phyloP scores from a whole-genome alignment of 2,329 filamentous ascomycete species.

The Phoma sp. region DNA sequence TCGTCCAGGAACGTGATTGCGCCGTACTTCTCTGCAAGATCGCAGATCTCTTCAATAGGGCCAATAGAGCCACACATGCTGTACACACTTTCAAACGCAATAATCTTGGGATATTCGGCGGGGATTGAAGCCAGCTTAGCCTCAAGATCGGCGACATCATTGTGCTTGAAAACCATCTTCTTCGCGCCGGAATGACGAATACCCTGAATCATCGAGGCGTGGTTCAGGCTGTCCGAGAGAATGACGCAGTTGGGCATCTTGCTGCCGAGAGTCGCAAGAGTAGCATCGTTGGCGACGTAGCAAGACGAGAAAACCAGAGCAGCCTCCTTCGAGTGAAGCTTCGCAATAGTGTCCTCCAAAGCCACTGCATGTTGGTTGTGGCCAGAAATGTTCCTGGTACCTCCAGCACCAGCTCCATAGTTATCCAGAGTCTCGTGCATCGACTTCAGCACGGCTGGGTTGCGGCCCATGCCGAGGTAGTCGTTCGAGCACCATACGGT shows the following conservation, averaged over 20 bases:
- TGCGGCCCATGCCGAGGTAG: slow-evolving; percentile 97
- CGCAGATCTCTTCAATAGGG: slow-evolving; percentile 94
- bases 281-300: slow-evolving; percentile 98
- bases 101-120: slow-evolving; percentile 89
- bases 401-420: slow-evolving; percentile 94
- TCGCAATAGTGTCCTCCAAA: slow-evolving; percentile 82
- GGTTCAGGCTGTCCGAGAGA: slow-evolving; percentile 95
- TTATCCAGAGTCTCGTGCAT: slow-evolving; percentile 97
- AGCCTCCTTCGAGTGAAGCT: slow-evolving; percentile 88
- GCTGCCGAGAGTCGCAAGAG: slow-evolving; percentile 93
- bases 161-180: slow-evolving; percentile 99
- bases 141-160: slow-evolving; percentile 92
- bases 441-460: slow-evolving; percentile 80
- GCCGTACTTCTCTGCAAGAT: slow-evolving; percentile 96
- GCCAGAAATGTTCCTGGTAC: slow-evolving; percentile 96
- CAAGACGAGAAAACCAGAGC: slow-evolving; percentile 96
- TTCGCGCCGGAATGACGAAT: slow-evolving; percentile 96
- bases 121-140: slow-evolving; percentile 89
- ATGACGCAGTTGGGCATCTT: slow-evolving; percentile 97
- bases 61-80: slow-evolving; percentile 99
- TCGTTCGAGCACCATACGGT: slow-evolving; percentile 99
- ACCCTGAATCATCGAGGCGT: slow-evolving; percentile 99
- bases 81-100: slow-evolving; percentile 98
- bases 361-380: slow-evolving; percentile 94
- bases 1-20: slow-evolving; percentile 98